Evolutionary conservation across 1,284 basidiomycete species (phyloP), one percentile per base, ranked within the genome.

Genomic region (Boletus austroedulis): DNA sequence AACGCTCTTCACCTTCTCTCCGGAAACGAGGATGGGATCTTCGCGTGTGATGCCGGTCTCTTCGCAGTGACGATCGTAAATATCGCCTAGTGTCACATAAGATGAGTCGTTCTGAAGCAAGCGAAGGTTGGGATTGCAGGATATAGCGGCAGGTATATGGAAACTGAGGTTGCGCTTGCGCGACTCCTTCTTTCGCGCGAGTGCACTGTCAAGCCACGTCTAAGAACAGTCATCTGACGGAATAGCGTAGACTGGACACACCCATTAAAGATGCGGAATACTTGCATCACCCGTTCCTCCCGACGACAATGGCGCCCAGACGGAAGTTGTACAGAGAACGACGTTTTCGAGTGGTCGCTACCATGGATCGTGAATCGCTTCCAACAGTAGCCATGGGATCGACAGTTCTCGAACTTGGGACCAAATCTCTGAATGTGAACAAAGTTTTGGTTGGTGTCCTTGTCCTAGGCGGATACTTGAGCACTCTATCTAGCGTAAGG

Each of bases 201-300:
- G 78, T 21, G 91, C 89, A 43, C 95, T 96, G 64, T 19, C 46
- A 58, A 55, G 49, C 28, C 52, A 34, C 43, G 29, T 57, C 54
- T 67, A 31, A 68, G 59, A 43, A 53, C 21, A 56, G 17, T 31
- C 6, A 12, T 32, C 29, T 46, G 19, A 28, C 44, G 57, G 21
- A 54, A 58, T 36, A 23, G 32, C 14, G 29, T 3, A 29, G 23
- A 29, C 19, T 26, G 34, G 53, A 56, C 84, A 55, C 65, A 94
- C 94, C 87, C 86, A 71, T 98, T 98, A 76, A 98, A 92, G 62
- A 92, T 92, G 24, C 96, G 84, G 76, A 97, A 90, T 36, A 98
- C 77, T 71, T 98, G 95, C 75, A 93, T 90, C 50, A 95, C 87
- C 51, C 94, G 82, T 70, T 99, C 97, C 76, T 99, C 97, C 29